Base-by-base conservation (phyloP, 805 yeast genomes). In the Yarrowia sp. region DNA sequence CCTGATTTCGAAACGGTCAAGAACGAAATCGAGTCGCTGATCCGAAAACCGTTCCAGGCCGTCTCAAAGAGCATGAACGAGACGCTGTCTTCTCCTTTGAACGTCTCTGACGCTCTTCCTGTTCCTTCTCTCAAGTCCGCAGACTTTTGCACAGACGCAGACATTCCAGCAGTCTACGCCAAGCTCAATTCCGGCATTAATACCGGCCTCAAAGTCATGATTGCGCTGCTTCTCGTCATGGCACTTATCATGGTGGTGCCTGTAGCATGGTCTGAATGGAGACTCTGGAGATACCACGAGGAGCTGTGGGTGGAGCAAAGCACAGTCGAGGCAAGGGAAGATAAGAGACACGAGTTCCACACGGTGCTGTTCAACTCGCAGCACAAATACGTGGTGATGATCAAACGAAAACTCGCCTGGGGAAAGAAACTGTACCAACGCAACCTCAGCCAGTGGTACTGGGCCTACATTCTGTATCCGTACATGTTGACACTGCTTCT, bases 1-100 rank as follows among this genome's bases (percentile, higher is more conserved):
- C 96, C 96, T 0, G 82, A 84, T 67, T 90, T 90, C 72, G 83
- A 82, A 2, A 80, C 81, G 8, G 86, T 90, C 3, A 82, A 85
- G 70, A 83, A 85, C 66, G 80, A 81, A 21, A 85, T 95, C 0
- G 80, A 83, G 46, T 65, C 71, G 0, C 69, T 85, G 41, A 80
- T 93, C 9, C 75, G 81, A 2, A 71, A 69, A 1, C 97, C 97
- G 0, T 89, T 91, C 32, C 40, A 43, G 51, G 19, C 32, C 2
- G 41, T 58, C 2, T 41, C 63, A 2, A 58, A 58, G 32, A 28
- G 24, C 16, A 33, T 58, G 41, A 43, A 43, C 22, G 22, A 41
- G 51, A 22, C 63, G 3, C 38, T 58, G 2, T 3, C 19, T 4
- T 14, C 38, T 21, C 44, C 46, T 2, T 17, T 54, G 11, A 54